These are phyloP conservation scores for Monosporascus sp. DNA, from an alignment of 2,329 filamentous ascomycete species.

Conservation along the genomic window DNA sequence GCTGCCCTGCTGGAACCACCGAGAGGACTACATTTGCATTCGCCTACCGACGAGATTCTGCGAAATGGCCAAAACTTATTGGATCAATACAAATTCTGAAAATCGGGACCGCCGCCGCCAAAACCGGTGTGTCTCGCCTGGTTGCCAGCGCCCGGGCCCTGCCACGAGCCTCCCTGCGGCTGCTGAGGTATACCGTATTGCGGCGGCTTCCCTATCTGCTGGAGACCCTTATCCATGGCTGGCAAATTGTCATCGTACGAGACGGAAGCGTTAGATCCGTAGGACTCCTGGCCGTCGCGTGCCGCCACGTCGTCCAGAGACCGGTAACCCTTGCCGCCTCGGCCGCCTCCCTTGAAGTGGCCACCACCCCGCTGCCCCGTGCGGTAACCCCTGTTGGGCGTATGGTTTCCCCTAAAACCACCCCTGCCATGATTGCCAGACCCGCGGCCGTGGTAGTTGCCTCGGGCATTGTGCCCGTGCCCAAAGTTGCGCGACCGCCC, in stretches of 20 bases:
- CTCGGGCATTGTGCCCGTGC: constrained; percentile 20
- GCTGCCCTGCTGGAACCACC: no score
- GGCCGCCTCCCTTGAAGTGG: constrained; percentile 32
- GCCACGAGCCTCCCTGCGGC: constrained; percentile 17
- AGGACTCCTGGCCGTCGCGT: constrained; percentile 39
- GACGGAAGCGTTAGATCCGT: constrained; percentile 30
- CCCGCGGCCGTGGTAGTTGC: constrained; percentile 26
- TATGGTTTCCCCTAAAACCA: constrained; percentile 24
- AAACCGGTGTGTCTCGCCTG: neutral
- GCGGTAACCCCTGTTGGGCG: constrained; percentile 30
- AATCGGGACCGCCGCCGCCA: neutral
- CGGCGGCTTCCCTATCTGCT: constrained; percentile 4
- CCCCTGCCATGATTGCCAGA: constrained; percentile 28
- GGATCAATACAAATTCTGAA: constrained; percentile 7
- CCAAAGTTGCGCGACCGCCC: constrained; percentile 24
- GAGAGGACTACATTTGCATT: no score
- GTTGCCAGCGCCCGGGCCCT: constrained; percentile 13
- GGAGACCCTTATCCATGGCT: constrained; percentile 20
- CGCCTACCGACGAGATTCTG: no score
- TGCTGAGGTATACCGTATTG: constrained; percentile 15
- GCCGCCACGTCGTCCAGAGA: constrained; percentile 62
- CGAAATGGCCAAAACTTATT: no score
- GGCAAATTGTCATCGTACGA: constrained; percentile 42
- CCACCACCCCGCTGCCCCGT: constrained; percentile 33
- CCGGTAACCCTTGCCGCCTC: constrained; percentile 52